These are phyloP conservation scores for Candida pseudoviswanathii DNA, from an alignment of 1,139 yeast species.

Conservation along the genomic window DNA sequence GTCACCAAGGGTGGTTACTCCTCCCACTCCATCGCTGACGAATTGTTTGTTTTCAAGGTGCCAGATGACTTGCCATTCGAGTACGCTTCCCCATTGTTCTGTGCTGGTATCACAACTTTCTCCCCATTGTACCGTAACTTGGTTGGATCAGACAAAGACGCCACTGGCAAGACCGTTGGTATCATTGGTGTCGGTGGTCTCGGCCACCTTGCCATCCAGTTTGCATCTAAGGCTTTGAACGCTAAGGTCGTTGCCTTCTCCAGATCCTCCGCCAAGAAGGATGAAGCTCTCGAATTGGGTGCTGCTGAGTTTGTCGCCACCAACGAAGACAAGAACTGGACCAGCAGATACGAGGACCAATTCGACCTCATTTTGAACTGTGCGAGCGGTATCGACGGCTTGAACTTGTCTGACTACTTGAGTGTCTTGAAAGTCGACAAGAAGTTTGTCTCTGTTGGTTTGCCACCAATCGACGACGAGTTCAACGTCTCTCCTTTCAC, in stretches of 20 bases:
- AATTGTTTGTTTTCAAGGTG: conserved; percentile 54
- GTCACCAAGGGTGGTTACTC: conserved; percentile 64
- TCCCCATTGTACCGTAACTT: conserved; percentile 51
- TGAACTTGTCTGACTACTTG: conserved; percentile 33
- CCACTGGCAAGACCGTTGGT: conserved; percentile 45
- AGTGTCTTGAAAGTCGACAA: conserved; percentile 43
- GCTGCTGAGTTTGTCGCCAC: conserved; percentile 45
- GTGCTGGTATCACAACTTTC: conserved; percentile 68
- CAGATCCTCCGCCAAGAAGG: conserved; percentile 36
- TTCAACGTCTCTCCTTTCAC: conserved; percentile 29
- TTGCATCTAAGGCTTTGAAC: conserved; percentile 45
- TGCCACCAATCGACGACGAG: conserved; percentile 39
- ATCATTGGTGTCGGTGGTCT: conserved; percentile 51
- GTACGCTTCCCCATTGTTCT: conserved; percentile 63
- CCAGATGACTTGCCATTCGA: conserved; percentile 53
- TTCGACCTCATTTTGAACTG: conserved; percentile 54
- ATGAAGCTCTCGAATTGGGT: conserved; percentile 39
- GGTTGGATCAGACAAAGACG: conserved; percentile 27
- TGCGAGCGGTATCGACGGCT: conserved; percentile 43
- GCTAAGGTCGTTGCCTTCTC: conserved; percentile 46
- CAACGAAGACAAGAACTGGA: conserved; percentile 39
- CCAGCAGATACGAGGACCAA: conserved; percentile 27
- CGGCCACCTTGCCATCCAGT: conserved; percentile 46
- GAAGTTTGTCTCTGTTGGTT: conserved; percentile 56
- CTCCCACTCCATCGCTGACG: conserved; percentile 55